A percentile compares a stretch with the other conserved stretches of the same genome.
Conservation (phyloP, 2,329 filamentous ascomycete species). For the Moelleriella libera region DNA sequence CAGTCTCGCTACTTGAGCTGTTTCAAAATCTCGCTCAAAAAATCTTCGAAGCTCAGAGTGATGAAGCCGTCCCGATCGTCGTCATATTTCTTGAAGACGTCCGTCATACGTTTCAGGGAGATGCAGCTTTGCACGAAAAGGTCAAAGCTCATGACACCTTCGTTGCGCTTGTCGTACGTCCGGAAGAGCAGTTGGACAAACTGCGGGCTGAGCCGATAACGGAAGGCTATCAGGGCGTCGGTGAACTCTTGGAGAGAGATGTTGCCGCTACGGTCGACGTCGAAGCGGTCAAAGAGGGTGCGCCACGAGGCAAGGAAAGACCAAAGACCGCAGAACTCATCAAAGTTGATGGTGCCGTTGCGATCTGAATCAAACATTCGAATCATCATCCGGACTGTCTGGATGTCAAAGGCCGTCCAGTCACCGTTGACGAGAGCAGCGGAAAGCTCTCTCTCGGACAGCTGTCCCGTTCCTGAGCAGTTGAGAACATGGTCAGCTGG, state of each 20-base stretch:
- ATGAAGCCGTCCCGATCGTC: constrained; percentile 92
- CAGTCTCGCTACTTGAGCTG: constrained; percentile 34
- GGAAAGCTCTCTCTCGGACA: constrained; percentile 76
- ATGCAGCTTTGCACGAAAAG: constrained; percentile 97
- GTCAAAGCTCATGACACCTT: constrained; percentile 76
- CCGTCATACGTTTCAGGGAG: constrained; percentile 93
- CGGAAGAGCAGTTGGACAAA: constrained; percentile 79
- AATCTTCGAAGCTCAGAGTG: constrained; percentile 70
- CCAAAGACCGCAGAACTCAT: constrained; percentile 95
- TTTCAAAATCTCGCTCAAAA: constrained; percentile 54
- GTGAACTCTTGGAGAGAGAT: constrained; percentile 80
- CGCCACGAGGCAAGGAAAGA: constrained; percentile 92
- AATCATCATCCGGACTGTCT: constrained; percentile 98
- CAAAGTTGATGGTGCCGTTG: constrained; percentile 78
- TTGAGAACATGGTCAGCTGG: no score
- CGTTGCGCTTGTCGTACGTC: constrained; percentile 68
- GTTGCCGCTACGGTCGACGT: constrained; percentile 72
- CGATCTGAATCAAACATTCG: constrained; percentile 96
- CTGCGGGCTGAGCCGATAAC: constrained; percentile 71
- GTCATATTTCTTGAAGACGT: constrained; percentile 98
- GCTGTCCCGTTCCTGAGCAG: constrained; percentile 53
- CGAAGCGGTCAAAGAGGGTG: constrained; percentile 87
- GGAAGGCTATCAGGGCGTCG: constrained; percentile 83
- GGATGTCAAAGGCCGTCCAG: constrained; percentile 82
- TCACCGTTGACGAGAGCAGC: constrained; percentile 92